Conservation (phyloP, 768 basidiomycete species). For the Lactarius tabidus region DNA sequence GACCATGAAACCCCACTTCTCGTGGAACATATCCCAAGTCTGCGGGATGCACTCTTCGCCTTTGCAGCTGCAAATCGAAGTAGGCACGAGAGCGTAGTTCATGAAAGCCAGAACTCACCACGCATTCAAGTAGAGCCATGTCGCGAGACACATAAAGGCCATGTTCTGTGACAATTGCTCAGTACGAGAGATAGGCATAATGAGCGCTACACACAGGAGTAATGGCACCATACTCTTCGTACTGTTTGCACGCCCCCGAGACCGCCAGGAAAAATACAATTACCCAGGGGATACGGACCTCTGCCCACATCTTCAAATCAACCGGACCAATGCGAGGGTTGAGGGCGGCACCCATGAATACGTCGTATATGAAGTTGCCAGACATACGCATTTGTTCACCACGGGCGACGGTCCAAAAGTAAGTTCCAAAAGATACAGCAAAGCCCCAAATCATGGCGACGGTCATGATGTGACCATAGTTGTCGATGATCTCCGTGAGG, state of each 20-base stretch:
- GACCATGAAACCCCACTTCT: constrained; percentile 98
- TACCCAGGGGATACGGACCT: constrained; percentile 96
- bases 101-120: constrained; percentile 47
- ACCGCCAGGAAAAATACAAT: constrained; percentile 91
- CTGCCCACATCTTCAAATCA: constrained; percentile 98
- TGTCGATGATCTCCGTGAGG: constrained; percentile 91
- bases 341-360: constrained; percentile 93
- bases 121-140: constrained; percentile 94
- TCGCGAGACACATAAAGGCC: constrained; percentile 94
- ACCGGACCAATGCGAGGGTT: constrained; percentile 91
- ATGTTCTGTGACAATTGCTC: constrained; percentile 60
- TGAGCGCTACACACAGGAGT: constrained; percentile 62
- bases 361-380: constrained; percentile 91
- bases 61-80: constrained; percentile 54
- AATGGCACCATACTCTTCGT: constrained; percentile 86
- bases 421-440: constrained; percentile 71
- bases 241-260: constrained; percentile 93
- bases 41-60: constrained; percentile 94
- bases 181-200: neutral
- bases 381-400: constrained; percentile 89
- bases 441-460: constrained; percentile 94
- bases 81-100: neutral
- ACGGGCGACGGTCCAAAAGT: constrained; percentile 70
- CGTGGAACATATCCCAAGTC: constrained; percentile 99
- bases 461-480: constrained; percentile 94